These are phyloP conservation scores for Acanthamoeba lenticulata DNA, from an alignment of 208 protist genomes.

Conservation along the genomic window DNA sequence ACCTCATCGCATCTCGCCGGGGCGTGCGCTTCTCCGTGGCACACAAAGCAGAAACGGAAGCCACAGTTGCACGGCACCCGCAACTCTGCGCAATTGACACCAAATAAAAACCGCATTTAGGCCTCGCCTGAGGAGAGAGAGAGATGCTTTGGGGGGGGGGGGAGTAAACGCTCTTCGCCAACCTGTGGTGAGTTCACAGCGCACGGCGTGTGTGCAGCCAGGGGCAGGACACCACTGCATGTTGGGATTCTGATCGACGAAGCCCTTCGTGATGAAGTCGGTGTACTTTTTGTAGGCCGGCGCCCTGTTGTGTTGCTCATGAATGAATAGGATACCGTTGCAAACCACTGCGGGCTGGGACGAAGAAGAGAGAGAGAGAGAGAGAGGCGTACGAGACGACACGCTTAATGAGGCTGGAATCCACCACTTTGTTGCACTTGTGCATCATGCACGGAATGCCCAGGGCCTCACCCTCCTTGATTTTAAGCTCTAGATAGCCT, in stretches of 20 bases:
- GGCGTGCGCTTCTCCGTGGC: constrained; percentile 41
- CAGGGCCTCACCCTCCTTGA: constrained; percentile 44
- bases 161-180: too few species aligned
- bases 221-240: constrained; percentile 49
- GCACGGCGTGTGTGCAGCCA: constrained; percentile 13
- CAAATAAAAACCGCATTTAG: not conserved
- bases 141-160: not conserved
- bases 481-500: constrained; percentile 48
- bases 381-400: not conserved
- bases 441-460: constrained; percentile 58
- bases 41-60: constrained; percentile 46
- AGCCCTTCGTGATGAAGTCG: constrained; percentile 51
- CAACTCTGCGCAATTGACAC: constrained; percentile 40
- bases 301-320: not conserved
- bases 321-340: not conserved
- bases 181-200: constrained; percentile 28
- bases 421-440: constrained; percentile 31
- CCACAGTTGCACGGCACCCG: constrained; percentile 41
- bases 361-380: not conserved
- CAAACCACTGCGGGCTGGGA: not conserved
- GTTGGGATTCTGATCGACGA: constrained; percentile 39
- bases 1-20: constrained; percentile 39
- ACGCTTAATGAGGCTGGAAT: constrained; percentile 23
- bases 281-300: constrained; percentile 44
- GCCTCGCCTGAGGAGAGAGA: too few species aligned